Conservation (phyloP, 495 filamentous ascomycete species). For the Daldinia loculata region DNA sequence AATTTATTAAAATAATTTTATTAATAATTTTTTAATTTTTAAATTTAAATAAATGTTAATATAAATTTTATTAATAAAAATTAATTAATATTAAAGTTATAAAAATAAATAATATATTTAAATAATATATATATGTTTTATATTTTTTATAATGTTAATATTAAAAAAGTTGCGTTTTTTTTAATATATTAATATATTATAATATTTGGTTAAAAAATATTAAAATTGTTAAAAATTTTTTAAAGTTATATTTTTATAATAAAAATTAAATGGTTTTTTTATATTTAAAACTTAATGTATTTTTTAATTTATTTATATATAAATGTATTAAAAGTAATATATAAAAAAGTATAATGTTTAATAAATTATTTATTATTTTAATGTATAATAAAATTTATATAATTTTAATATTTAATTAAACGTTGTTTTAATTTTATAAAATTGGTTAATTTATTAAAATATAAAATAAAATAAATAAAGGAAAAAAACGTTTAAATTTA, state of each 20-base stretch:
- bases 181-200: neutral
- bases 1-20: too few species aligned
- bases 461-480: too few species aligned
- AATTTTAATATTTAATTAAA: too few species aligned
- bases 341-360: neutral
- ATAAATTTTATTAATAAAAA: slow-evolving; percentile 3
- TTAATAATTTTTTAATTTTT: neutral
- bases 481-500: neutral
- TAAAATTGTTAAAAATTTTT: neutral
- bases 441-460: neutral
- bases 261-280: slow-evolving; percentile 3
- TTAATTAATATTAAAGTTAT: neutral
- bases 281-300: neutral
- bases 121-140: neutral
- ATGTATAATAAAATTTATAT: neutral
- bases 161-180: neutral
- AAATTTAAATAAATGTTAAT: neutral
- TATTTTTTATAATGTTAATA: neutral
- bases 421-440: neutral
- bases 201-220: neutral
- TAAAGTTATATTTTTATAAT: neutral
- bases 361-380: neutral
- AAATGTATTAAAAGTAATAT: neutral
- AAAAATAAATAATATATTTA: neutral
- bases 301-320: neutral